Base-by-base conservation (phyloP, 2,329 filamentous ascomycete genomes). In the Monosporascus sp. region DNA sequence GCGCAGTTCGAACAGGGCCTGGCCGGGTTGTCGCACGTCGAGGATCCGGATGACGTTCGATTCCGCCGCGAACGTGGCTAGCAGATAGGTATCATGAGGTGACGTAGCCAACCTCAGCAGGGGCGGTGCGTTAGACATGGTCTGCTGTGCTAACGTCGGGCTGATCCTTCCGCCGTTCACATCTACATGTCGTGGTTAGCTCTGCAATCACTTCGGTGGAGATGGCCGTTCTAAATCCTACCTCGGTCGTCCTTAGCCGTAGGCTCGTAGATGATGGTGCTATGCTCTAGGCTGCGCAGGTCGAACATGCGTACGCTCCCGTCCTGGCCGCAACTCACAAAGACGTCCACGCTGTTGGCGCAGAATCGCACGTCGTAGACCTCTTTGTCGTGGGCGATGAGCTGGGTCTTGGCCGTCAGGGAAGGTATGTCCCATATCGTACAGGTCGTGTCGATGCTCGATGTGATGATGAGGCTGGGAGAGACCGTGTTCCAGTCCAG, bases 341-440 rank as follows among this genome's bases (percentile, higher is more conserved):
- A 99, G 1, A 97, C 92, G 65, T 99, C 94, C n/a, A 96, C 91
- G 63, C 91, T 97, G 62, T 96, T 94, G 48, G 94, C 94, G 73
- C 94, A 99, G 74, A 99, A 99, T 20, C 94, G 86, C 48, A 99
- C 94, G 69, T 99, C 94, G 66, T 96, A 99, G 6, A 99, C 94
- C 72, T 99, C 94, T 72, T 97, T 97, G 74, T 99, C 94, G 70
- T 99, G 94, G 20, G 94, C 94, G 72, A 99, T 99, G 46, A 99
- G 78, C 70, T 99, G 94, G 2, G 94, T 99, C 74, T 99, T 99
- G 50, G 94, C 94, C 1, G 94, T 99, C 58, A 99, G 78, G 1
- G 94, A 97, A 3, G 94, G 94, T 52, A 99, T 99, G 70, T 99
- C 94, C 94, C 94, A 99, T 60, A 99, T 99, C 5, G 94, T 99